Conservation (phyloP, 2,329 filamentous ascomycete genomes). For the Dothistroma pini region DNA sequence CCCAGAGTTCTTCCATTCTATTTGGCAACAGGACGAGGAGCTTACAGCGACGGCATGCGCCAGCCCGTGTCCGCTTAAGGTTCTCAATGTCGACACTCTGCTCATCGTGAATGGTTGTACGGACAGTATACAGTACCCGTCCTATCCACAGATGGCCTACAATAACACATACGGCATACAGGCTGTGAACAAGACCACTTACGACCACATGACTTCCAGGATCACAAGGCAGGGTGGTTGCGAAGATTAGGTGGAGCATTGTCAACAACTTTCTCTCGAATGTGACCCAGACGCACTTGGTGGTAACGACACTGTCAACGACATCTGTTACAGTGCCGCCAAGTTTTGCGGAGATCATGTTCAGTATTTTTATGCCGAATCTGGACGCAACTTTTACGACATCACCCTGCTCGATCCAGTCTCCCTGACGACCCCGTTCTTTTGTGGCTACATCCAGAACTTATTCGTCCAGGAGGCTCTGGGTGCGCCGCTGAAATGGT, state of each 20-base stretch:
- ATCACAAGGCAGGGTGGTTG: slow-evolving; percentile 49
- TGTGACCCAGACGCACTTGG: slow-evolving; percentile 50
- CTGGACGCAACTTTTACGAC: slow-evolving; percentile 54
- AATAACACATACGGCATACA: slow-evolving; percentile 57
- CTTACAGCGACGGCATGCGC: slow-evolving; percentile 39
- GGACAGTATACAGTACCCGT: slow-evolving; percentile 48
- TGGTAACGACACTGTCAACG: slow-evolving; percentile 38
- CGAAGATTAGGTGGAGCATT: slow-evolving; percentile 51
- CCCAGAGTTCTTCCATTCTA: slow-evolving; percentile 54
- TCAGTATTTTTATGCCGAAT: slow-evolving; percentile 38
- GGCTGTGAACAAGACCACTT: slow-evolving; percentile 48
- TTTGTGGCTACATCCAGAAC: slow-evolving; percentile 44
- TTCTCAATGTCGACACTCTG: slow-evolving; percentile 49
- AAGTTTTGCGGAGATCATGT: slow-evolving; percentile 46
- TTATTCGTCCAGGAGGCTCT: slow-evolving; percentile 44
- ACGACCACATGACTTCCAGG: slow-evolving; percentile 44
- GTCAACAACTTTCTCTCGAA: slow-evolving; percentile 45
- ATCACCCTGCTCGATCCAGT: slow-evolving; percentile 49
- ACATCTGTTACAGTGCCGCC: slow-evolving; percentile 45
- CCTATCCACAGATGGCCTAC: slow-evolving; percentile 50
- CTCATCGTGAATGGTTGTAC: slow-evolving; percentile 53
- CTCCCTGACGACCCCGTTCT: slow-evolving; percentile 20
- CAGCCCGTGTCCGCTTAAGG: slow-evolving; percentile 36
- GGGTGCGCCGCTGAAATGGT: slow-evolving; percentile 48
- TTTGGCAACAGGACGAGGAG: slow-evolving; percentile 54